Conservation (phyloP, 2,329 filamentous ascomycete species). For the Curvularia sp. region DNA sequence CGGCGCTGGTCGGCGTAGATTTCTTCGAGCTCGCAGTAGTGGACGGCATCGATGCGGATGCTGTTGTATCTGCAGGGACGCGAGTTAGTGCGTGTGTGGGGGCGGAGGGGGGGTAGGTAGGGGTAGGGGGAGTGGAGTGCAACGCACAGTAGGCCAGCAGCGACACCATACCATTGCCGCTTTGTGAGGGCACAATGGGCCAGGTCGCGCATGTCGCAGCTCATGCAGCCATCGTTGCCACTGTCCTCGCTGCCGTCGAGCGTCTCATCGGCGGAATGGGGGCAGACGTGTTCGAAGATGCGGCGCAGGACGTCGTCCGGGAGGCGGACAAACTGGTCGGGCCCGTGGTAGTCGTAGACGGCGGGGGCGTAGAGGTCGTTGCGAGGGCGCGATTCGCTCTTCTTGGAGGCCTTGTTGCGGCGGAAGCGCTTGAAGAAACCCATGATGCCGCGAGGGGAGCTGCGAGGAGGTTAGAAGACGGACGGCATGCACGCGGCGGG, state of each 20-base stretch:
- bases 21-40: constrained; percentile 90
- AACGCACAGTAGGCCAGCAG: constrained; percentile 68
- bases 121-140: not conserved
- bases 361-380: constrained; percentile 40
- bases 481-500: constrained; percentile 22
- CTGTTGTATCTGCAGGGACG: constrained; percentile 72
- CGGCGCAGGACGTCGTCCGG: constrained; percentile 73
- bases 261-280: constrained; percentile 72
- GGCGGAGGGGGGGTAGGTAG: no score
- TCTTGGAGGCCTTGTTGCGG: constrained; percentile 53
- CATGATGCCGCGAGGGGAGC: constrained; percentile 51
- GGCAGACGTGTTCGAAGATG: constrained; percentile 84
- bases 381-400: constrained; percentile 41
- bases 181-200: constrained; percentile 79
- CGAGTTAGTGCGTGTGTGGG: constrained; percentile 12
- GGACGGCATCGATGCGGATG: constrained; percentile 90
- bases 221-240: constrained; percentile 82
- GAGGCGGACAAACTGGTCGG: constrained; percentile 59
- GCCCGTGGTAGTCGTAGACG: constrained; percentile 44
- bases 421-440: constrained; percentile 59
- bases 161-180: constrained; percentile 71
- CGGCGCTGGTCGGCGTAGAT: constrained; percentile 75
- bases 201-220: constrained; percentile 90
- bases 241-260: constrained; percentile 85
- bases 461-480: constrained; percentile 26